Conservation (phyloP, 2,329 filamentous ascomycete species). For the Verticillium isaacii region DNA sequence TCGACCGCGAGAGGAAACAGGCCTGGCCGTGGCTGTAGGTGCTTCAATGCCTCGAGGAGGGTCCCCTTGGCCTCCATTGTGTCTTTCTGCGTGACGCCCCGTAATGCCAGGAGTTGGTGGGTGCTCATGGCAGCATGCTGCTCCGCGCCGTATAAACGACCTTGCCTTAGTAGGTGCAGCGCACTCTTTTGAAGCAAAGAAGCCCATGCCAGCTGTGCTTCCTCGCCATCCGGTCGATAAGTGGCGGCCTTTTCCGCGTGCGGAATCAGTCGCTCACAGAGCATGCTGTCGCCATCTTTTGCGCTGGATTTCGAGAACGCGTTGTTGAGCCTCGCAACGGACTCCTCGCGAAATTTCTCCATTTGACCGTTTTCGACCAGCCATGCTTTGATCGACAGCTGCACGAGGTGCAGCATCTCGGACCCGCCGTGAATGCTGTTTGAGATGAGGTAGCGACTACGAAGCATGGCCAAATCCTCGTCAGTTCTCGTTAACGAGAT, state of each 20-base stretch:
- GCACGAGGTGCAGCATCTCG: background rate
- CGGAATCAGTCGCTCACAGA: background rate
- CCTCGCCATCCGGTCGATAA: background rate
- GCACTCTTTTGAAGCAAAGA: background rate
- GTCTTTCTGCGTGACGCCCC: background rate
- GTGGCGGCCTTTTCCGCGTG: background rate
- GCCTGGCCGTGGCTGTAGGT: background rate
- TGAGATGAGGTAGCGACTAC: background rate
- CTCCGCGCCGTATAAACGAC: background rate
- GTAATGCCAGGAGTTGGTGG: background rate
- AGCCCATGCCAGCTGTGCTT: background rate
- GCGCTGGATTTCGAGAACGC: background rate
- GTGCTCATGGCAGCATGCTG: background rate
- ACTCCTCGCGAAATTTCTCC: background rate
- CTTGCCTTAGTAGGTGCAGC: background rate
- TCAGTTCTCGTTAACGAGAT: background rate
- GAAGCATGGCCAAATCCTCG: background rate
- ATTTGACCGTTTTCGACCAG: background rate
- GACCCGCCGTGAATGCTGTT: background rate
- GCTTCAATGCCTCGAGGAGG: background rate
- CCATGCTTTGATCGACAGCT: background rate
- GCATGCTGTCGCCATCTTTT: background rate
- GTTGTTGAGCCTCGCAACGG: background rate
- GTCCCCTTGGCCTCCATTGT: background rate
- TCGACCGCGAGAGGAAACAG: background rate